Evolutionary conservation across 129 eudicot species (phyloP).

Genomic region (Glebionis coronaria): DNA sequence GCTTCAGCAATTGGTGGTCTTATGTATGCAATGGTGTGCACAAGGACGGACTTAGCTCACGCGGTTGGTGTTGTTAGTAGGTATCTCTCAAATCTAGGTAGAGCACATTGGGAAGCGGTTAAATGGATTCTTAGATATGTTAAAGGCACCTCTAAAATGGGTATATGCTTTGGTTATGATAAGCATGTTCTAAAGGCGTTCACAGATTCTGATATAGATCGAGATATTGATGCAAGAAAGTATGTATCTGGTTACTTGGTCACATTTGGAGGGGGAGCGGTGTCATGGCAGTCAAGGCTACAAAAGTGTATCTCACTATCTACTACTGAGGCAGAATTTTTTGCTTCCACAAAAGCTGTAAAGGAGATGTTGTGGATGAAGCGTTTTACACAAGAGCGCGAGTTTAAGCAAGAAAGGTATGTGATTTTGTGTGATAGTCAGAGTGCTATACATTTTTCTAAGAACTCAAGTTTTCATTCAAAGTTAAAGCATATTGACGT

Average conservation of each 20-base stretch:
- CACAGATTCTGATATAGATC: not conserved
- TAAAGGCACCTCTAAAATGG: not conserved
- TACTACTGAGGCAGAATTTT: not conserved
- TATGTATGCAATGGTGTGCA: too few relatives aligned
- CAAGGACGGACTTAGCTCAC: too few relatives aligned
- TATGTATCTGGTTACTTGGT: constrained; percentile 6
- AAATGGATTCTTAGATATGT: too few relatives aligned
- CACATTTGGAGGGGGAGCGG: constrained; percentile 13
- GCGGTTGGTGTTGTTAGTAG: too few relatives aligned
- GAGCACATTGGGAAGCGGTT: too few relatives aligned
- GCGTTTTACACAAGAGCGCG: too few relatives aligned
- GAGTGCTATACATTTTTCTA: not conserved
- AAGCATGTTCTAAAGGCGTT: too few relatives aligned
- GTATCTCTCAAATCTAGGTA: too few relatives aligned
- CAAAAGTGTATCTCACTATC: constrained; percentile 10
- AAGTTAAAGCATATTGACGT: too few relatives aligned
- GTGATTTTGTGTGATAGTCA: not conserved
- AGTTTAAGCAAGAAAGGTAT: too few relatives aligned
- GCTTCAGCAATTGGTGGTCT: too few relatives aligned
- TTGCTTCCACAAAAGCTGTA: not conserved
- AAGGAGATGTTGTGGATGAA: not conserved
- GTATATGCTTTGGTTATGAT: too few relatives aligned
- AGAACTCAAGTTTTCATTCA: not conserved
- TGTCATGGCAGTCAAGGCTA: constrained; percentile 14
- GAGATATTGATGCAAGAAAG: not conserved